These are phyloP conservation scores for Coemansia reversa DNA, from an alignment of 192 early-diverging fungal genomes.

Conservation along the genomic window DNA sequence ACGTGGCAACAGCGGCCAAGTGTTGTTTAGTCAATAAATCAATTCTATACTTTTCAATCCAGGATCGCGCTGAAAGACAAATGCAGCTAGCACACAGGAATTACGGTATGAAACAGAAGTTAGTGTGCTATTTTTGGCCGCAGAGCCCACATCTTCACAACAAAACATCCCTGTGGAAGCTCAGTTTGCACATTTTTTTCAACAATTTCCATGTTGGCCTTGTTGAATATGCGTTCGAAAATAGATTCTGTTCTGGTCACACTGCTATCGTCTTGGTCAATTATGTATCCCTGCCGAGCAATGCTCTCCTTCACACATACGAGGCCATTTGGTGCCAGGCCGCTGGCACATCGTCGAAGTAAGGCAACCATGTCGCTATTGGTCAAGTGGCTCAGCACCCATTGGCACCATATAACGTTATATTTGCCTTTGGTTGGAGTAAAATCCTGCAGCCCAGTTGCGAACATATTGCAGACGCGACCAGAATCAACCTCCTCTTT, in stretches of 20 bases:
- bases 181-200: slow-evolving; percentile 65
- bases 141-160: slow-evolving; percentile 67
- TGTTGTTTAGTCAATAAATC: not conserved
- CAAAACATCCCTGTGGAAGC: slow-evolving; percentile 67
- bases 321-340: slow-evolving; percentile 65
- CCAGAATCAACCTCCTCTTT: slow-evolving; percentile 57
- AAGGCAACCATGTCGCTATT: slow-evolving; percentile 85
- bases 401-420: slow-evolving; percentile 98
- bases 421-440: slow-evolving; percentile 66
- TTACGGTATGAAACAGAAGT: not conserved
- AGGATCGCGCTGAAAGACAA: not conserved
- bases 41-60: not conserved
- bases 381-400: slow-evolving; percentile 92
- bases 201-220: slow-evolving; percentile 62
- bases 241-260: slow-evolving; percentile 56
- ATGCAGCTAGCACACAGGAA: not conserved
- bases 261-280: slow-evolving; percentile 84
- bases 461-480: slow-evolving; percentile 66
- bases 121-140: slow-evolving; percentile 6
- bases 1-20: no score
- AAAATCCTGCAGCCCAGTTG: slow-evolving; percentile 83
- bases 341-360: slow-evolving; percentile 72
- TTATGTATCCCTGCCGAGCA: slow-evolving; percentile 57
- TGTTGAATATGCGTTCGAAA: slow-evolving; percentile 62
- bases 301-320: slow-evolving; percentile 95